Percentiles rank a stretch among this genome's conserved stretches.
Evolutionary conservation across 306 rosid genomes (phyloP).

Genomic region (Aeschynomene evenia): DNA sequence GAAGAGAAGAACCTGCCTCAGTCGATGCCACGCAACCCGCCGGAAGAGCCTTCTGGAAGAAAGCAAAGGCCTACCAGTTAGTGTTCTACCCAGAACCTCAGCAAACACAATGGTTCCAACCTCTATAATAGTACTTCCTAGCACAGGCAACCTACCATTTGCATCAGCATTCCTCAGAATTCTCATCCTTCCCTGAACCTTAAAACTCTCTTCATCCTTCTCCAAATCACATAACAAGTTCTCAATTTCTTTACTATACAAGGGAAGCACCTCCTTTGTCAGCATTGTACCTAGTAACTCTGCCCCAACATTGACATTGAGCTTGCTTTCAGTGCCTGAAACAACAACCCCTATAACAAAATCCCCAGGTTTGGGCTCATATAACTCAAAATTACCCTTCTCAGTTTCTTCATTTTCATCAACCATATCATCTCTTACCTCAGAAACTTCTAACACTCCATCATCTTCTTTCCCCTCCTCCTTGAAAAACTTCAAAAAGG

Average conservation of each 20-base stretch:
- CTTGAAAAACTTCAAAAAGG: constrained; percentile 67
- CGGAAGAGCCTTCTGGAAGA: constrained; percentile 78
- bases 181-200: constrained; percentile 69
- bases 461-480: constrained; percentile 40
- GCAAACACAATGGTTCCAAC: constrained; percentile 76
- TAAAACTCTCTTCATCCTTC: constrained; percentile 42
- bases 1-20: constrained; percentile 83
- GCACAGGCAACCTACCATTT: constrained; percentile 26
- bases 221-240: constrained; percentile 55
- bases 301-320: constrained; percentile 75
- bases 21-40: constrained; percentile 79
- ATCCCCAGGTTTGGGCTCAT: constrained; percentile 85
- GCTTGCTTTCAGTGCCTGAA: constrained; percentile 76
- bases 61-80: constrained; percentile 83
- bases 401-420: constrained; percentile 38
- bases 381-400: constrained; percentile 50
- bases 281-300: constrained; percentile 73
- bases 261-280: constrained; percentile 84
- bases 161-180: constrained; percentile 57
- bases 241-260: constrained; percentile 71
- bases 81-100: constrained; percentile 82
- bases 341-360: constrained; percentile 78
- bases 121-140: constrained; percentile 63
- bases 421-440: constrained; percentile 32
- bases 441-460: constrained; percentile 28